phyloP scores from a whole-genome alignment of 73 alveolate species.

The Blepharisma stoltei region DNA sequence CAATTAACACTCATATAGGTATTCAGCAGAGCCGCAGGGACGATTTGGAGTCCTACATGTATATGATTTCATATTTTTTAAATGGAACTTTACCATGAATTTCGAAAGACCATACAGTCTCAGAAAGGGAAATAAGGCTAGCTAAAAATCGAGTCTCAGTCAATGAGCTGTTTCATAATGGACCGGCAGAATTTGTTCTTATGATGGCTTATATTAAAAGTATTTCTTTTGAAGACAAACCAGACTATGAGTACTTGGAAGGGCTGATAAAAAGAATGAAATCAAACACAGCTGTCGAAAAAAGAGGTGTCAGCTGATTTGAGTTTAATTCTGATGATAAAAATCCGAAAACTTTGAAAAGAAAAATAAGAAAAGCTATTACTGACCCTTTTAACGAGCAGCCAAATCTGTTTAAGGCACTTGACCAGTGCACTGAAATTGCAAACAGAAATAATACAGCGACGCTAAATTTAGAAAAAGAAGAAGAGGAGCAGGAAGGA shows the following conservation, averaged over 20 bases:
- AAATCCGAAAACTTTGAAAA: too few species aligned
- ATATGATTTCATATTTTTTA: constrained; percentile 1
- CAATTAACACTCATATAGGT: background rate
- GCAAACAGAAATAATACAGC: too few species aligned
- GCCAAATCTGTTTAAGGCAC: too few species aligned
- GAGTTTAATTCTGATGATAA: too few species aligned
- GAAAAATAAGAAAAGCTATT: too few species aligned
- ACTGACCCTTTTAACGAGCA: too few species aligned
- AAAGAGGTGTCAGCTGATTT: too few species aligned
- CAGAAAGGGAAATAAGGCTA: background rate
- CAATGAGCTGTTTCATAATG: background rate
- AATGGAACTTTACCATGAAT: background rate
- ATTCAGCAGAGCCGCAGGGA: background rate
- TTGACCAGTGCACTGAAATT: too few species aligned
- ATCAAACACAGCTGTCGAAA: too few species aligned
- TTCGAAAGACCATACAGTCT: background rate
- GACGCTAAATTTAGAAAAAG: too few species aligned
- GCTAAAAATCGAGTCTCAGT: background rate
- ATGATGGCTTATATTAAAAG: constrained; percentile 1
- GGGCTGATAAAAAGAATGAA: background rate
- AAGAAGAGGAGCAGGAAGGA: too few species aligned
- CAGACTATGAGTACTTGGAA: constrained; percentile 1
- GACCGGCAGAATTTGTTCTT: constrained; percentile 8
- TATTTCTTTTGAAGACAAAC: background rate
- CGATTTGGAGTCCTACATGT: background rate